phyloP scores from a whole-genome alignment of 305 asterid genomes.

The Rubia tinctorum region DNA sequence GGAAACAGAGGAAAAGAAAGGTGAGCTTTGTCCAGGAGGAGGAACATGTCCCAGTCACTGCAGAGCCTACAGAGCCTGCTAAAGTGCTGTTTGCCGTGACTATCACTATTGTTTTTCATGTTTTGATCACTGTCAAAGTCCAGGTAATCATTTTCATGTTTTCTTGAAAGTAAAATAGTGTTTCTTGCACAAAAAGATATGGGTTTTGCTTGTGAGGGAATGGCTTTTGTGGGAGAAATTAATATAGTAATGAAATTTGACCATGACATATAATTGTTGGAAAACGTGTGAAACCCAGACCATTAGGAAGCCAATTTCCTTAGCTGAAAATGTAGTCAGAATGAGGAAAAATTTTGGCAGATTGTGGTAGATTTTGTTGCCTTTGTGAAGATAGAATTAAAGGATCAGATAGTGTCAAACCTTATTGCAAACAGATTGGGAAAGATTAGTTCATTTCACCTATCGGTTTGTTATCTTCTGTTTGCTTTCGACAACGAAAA shows the following conservation, averaged over 20 bases:
- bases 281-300: not conserved
- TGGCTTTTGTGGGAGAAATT: not conserved
- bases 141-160: too few species aligned
- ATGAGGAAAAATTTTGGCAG: not conserved
- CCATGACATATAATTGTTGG: not conserved
- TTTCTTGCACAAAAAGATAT: too few species aligned
- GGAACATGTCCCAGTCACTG: too few species aligned
- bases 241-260: too few species aligned
- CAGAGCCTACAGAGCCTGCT: too few species aligned
- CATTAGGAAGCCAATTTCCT: not conserved
- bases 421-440: not conserved
- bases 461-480: not conserved
- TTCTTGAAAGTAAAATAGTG: too few species aligned
- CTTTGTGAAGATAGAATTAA: not conserved
- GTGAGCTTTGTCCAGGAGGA: too few species aligned
- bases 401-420: not conserved
- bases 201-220: too few species aligned
- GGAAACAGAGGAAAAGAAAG: too few species aligned
- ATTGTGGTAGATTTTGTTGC: not conserved
- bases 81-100: too few species aligned
- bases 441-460: not conserved
- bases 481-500: not conserved
- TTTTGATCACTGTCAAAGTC: too few species aligned
- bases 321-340: not conserved
- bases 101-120: too few species aligned